Evolutionary conservation across 768 basidiomycete genomes (phyloP).

Genomic region (Strobilomyces dryophilus): DNA sequence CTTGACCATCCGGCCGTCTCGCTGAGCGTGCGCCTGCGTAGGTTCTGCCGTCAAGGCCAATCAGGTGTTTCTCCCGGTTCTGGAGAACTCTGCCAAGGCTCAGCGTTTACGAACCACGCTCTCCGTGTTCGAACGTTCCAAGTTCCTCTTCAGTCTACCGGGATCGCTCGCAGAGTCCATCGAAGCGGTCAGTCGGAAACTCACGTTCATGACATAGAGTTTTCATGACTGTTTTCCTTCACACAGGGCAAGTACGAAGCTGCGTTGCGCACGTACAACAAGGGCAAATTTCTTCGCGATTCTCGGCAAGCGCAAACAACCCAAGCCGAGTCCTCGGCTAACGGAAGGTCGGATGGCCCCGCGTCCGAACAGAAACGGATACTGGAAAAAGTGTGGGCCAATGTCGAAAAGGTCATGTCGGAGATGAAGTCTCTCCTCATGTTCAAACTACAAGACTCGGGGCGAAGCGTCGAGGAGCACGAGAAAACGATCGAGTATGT

Average conservation of each 20-base stretch:
- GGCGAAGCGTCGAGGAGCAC: slow-evolving; percentile 83
- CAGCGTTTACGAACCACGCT: slow-evolving; percentile 89
- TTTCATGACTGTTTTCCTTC: neutral
- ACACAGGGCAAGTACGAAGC: slow-evolving; percentile 89
- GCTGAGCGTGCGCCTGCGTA: slow-evolving; percentile 29
- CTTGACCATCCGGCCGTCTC: neutral
- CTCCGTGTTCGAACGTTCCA: slow-evolving; percentile 92
- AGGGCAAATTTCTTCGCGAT: slow-evolving; percentile 87
- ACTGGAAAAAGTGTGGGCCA: slow-evolving; percentile 93
- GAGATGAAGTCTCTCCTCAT: slow-evolving; percentile 82
- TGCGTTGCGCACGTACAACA: slow-evolving; percentile 94
- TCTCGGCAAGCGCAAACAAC: slow-evolving; percentile 84
- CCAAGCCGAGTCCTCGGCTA: slow-evolving; percentile 61
- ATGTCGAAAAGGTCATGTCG: slow-evolving; percentile 90
- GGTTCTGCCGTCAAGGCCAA: slow-evolving; percentile 91
- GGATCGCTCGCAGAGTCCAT: slow-evolving; percentile 84
- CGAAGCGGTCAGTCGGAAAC: slow-evolving; percentile 60
- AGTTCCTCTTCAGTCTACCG: slow-evolving; percentile 99
- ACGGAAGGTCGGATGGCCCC: slow-evolving; percentile 42
- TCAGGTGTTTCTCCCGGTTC: slow-evolving; percentile 91
- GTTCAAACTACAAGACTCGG: slow-evolving; percentile 76
- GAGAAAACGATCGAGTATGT: slow-evolving; percentile 94
- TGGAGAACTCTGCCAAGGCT: slow-evolving; percentile 94
- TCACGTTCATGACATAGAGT: neutral
- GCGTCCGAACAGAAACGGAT: slow-evolving; percentile 87